Base-by-base conservation (phyloP, 192 early-diverging fungal genomes). In the Phlyctochytrium arcticum region DNA sequence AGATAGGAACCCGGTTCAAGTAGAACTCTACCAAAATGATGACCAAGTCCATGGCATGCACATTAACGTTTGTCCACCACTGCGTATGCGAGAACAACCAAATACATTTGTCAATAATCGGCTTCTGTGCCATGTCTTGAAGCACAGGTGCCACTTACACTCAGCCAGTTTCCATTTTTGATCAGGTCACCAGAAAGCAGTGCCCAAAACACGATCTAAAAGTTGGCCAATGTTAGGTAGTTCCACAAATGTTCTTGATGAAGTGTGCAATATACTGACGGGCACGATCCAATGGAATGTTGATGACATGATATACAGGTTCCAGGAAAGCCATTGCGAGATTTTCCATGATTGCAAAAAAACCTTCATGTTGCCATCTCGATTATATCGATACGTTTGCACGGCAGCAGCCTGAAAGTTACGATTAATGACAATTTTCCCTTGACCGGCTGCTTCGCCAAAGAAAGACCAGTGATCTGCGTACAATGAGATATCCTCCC, bases 241-340 rank as follows among this genome's bases (percentile, higher is more conserved):
- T 32, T 23, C 8, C 6, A 31, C 27, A 6, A 33, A 7, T 7
- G 23, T 55, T 33, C 36, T 12, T 29, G 36, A 6, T n/a, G n/a
- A n/a, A n/a, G n/a, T n/a, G n/a, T n/a, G n/a, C n/a, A n/a, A 12
- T 17, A 3, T 19, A 53, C 48, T 29, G 32, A 53, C 60, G 7
- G 67, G 67, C 23, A 69, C 67, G 34, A 69, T 70, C 60, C 60
- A 74, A 42, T 66, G 63, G 37, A 54, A 74, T 8, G 62, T 63
- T 17, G 73, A 61, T 5, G 73, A 48, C 44, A 69, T 50, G 0
- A 60, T 36, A 42, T 74, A 74, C 7, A 74, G 49, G 27, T 59
- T 64, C 67, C 67, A 74, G 17, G 62, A 65, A 21, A 70, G 1
- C 67, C 63, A 74, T 23, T 69, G 48, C 15, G 59, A 61, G 27